phyloP scores from a whole-genome alignment of 1,284 basidiomycete genomes.

The Trichosporon coremiiforme region DNA sequence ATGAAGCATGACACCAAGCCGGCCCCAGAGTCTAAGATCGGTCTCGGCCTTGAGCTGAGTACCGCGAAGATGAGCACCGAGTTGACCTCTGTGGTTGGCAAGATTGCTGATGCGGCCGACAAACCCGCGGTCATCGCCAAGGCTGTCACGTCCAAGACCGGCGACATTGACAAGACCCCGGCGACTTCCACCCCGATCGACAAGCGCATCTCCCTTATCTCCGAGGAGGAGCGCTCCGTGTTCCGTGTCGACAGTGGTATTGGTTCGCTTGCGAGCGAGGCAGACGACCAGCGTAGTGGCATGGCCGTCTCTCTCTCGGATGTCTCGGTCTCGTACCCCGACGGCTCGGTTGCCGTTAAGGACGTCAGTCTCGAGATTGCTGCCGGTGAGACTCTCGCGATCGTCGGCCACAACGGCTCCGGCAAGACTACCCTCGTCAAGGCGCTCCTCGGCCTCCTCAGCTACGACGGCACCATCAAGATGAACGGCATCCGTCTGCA shows the following conservation, averaged over 20 bases:
- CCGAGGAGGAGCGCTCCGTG: background rate
- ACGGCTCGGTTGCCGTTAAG: background rate
- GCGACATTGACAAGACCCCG: background rate
- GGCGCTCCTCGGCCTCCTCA: constrained; percentile 70
- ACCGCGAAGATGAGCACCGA: background rate
- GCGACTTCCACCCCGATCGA: background rate
- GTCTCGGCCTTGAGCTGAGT: background rate
- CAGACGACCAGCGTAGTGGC: background rate
- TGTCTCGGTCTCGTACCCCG: background rate
- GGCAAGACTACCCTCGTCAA: constrained; percentile 58
- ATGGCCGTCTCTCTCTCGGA: background rate
- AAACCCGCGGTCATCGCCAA: background rate
- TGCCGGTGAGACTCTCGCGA: constrained; percentile 75
- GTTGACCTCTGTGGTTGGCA: background rate
- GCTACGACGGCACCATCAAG: constrained; percentile 62
- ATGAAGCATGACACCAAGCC: background rate
- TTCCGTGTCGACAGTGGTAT: background rate
- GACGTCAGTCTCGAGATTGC: constrained; percentile 68
- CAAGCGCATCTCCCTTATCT: background rate
- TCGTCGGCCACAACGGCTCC: constrained; percentile 17
- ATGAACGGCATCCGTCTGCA: constrained; percentile 68
- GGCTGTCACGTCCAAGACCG: background rate
- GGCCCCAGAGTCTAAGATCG: background rate
- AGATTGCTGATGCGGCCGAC: background rate
- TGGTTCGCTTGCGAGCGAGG: background rate